Evolutionary conservation across 1,284 basidiomycete species (phyloP).

Genomic region (Sutorius eximius): DNA sequence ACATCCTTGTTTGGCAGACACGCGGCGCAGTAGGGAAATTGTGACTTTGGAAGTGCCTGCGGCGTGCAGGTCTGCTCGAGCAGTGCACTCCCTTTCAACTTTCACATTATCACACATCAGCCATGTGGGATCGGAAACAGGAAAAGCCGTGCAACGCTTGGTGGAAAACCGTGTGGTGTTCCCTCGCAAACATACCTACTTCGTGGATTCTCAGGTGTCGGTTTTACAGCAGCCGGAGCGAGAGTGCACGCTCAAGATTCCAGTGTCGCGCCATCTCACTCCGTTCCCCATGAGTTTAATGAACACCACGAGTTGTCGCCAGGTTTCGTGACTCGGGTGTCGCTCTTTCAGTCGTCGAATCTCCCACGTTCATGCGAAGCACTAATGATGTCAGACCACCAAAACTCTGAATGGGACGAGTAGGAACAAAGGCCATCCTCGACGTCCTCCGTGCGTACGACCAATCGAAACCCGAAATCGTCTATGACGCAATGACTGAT

Average conservation of each 20-base stretch:
- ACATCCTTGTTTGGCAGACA: not conserved
- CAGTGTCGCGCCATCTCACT: not conserved
- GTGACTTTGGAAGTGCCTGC: not conserved
- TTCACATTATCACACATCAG: not conserved
- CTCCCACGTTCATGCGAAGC: slow-evolving; percentile 13
- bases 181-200: not conserved
- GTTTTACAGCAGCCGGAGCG: not conserved
- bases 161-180: too few species aligned
- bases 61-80: too few species aligned
- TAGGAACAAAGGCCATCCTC: slow-evolving; percentile 13
- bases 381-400: slow-evolving; percentile 10
- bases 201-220: not conserved
- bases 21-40: not conserved
- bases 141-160: too few species aligned
- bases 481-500: slow-evolving; percentile 7
- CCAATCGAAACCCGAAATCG: not conserved
- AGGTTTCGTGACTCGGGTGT: not conserved
- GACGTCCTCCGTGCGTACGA: not conserved
- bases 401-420: not conserved
- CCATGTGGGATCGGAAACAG: not conserved
- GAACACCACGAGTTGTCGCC: not conserved
- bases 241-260: not conserved
- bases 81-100: not conserved
- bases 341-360: not conserved
- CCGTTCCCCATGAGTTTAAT: not conserved